These are phyloP conservation scores for Conticribra guillardii DNA, from an alignment of 108 stramenopile species.

Conservation along the genomic window DNA sequence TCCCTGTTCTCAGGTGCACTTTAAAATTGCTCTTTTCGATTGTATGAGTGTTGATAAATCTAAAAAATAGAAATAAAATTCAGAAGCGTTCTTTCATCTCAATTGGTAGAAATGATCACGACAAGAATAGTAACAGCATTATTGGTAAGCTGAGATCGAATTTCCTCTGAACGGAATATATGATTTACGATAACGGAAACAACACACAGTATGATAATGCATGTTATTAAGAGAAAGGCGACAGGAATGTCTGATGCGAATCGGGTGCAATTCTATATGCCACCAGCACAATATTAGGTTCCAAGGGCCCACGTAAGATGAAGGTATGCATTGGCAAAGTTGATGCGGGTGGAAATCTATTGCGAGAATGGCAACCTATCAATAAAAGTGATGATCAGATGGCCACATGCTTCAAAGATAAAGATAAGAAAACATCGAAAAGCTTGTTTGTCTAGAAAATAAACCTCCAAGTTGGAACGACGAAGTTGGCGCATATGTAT, in stretches of 20 bases:
- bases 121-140: too few relatives aligned
- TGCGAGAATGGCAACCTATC: constrained; percentile 47
- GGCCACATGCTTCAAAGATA: constrained; percentile 50
- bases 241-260: constrained; percentile 57
- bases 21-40: too few relatives aligned
- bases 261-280: constrained; percentile 80
- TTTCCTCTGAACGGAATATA: constrained; percentile 90
- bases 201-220: constrained; percentile 63
- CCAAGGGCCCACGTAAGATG: constrained; percentile 90
- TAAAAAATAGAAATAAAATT: too few relatives aligned
- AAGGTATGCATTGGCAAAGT: constrained; percentile 69
- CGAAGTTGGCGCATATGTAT: constrained; percentile 82
- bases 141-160: constrained; percentile 89
- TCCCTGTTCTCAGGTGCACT: too few relatives aligned
- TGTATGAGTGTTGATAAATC: too few relatives aligned
- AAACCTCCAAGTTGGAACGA: constrained; percentile 92
- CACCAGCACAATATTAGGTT: constrained; percentile 69
- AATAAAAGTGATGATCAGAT: constrained; percentile 52
- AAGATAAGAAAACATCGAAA: constrained; percentile 15
- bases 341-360: constrained; percentile 38
- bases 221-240: constrained; percentile 29
- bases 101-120: constrained; percentile 74
- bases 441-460: constrained; percentile 71
- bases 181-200: constrained; percentile 77
- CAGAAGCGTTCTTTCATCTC: constrained; percentile 86